Percentiles rank a stretch among this genome's conserved stretches.
Conservation (phyloP, 352 stramenopile species). For the Pythium insidiosum region DNA sequence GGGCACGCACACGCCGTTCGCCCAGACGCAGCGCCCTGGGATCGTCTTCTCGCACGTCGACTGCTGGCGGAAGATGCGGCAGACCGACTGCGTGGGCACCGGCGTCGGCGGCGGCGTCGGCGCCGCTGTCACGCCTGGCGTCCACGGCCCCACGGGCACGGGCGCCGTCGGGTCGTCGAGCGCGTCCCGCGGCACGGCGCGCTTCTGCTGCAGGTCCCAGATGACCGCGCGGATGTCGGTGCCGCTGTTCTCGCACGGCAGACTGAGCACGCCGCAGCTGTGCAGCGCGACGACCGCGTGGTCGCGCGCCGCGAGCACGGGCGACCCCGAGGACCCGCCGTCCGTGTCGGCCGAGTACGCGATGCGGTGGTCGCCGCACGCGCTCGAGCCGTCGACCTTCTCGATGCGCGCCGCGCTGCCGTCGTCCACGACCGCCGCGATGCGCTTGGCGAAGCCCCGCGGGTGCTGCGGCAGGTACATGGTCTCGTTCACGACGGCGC, state of each 20-base stretch:
- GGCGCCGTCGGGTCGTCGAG: slow-evolving; percentile 4
- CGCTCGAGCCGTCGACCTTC: slow-evolving; percentile 6
- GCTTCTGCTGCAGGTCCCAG: slow-evolving; percentile 4
- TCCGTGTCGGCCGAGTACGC: slow-evolving; percentile 16
- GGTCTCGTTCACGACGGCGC: slow-evolving; percentile 4
- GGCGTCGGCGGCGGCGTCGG: slow-evolving; percentile 6
- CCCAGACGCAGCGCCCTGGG: slow-evolving; percentile 5
- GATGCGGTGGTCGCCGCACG: slow-evolving; percentile 10
- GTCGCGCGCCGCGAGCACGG: slow-evolving; percentile 5
- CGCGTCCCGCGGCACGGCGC: slow-evolving; percentile 6
- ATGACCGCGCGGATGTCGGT: slow-evolving; percentile 10
- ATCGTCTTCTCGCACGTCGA: slow-evolving; percentile 3
- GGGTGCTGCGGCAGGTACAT: slow-evolving; percentile 12
- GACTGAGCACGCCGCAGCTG: slow-evolving; percentile 8
- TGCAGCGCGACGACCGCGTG: slow-evolving; percentile 14
- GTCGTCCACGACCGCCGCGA: slow-evolving; percentile 11
- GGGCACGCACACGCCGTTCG: slow-evolving; percentile 1
- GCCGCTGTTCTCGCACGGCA: slow-evolving; percentile 10
- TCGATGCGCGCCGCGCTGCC: slow-evolving; percentile 7
- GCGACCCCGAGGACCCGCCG: slow-evolving; percentile 10
- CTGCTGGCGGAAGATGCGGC: slow-evolving; percentile 9
- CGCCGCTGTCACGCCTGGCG: slow-evolving; percentile 1
- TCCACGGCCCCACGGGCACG: slow-evolving; percentile 4
- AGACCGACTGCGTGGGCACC: slow-evolving; percentile 7
- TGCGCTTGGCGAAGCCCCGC: slow-evolving; percentile 8